Evolutionary conservation across 1,139 yeast genomes (phyloP).

Genomic region (Taiozyma sp.): DNA sequence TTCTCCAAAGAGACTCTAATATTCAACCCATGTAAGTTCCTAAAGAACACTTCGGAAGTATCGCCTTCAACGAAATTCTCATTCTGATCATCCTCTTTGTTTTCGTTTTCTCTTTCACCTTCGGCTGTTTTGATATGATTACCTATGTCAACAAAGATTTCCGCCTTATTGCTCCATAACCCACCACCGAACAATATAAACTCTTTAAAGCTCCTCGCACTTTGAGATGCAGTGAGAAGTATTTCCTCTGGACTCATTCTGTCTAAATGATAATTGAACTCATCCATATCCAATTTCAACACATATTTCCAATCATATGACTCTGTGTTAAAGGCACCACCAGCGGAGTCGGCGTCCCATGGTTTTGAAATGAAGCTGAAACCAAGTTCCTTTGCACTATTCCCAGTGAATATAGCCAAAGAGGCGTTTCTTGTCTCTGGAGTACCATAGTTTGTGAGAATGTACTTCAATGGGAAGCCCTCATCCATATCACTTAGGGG

Average conservation of each 20-base stretch:
- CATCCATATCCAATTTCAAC: slow-evolving; percentile 1
- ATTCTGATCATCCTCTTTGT: neutral
- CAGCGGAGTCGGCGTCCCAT: neutral
- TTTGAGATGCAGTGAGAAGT: neutral
- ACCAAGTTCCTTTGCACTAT: slow-evolving; percentile 3
- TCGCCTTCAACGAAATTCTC: neutral
- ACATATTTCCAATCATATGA: slow-evolving; percentile 1
- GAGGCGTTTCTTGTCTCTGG: slow-evolving; percentile 1
- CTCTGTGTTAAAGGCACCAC: neutral
- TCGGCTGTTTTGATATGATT: neutral
- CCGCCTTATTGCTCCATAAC: neutral
- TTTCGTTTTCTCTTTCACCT: neutral
- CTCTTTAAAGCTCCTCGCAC: neutral
- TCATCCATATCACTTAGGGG: neutral
- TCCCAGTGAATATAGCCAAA: slow-evolving; percentile 4
- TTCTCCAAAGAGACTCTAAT: slow-evolving; percentile 1
- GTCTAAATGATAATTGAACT: slow-evolving; percentile 1
- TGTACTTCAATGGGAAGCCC: slow-evolving; percentile 1
- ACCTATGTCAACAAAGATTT: neutral
- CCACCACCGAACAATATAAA: slow-evolving; percentile 3
- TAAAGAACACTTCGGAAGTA: neutral
- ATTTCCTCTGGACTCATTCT: slow-evolving; percentile 4
- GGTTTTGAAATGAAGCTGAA: slow-evolving; percentile 3
- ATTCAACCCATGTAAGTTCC: neutral
- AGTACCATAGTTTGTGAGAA: neutral